Base-by-base conservation (phyloP, 345 rosid genomes). In the Brassica carinata region DNA sequence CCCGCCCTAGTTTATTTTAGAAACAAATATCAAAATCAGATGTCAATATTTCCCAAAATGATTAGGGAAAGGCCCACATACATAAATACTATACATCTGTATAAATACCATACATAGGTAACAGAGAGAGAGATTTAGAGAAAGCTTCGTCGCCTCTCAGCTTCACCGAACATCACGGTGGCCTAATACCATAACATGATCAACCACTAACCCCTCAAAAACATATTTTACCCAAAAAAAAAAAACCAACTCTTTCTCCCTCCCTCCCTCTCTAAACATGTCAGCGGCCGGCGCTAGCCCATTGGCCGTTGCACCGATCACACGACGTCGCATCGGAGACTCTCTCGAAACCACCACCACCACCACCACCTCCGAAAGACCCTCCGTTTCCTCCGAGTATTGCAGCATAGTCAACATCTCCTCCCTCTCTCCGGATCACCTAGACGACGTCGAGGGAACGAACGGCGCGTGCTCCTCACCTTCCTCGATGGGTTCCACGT, bases 261-360 rank as follows among this genome's bases (percentile, higher is more conserved):
- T n/a, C 68, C 11, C 64, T 66, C 29, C 34, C 68, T 62, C 53
- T 26, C 33, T 17, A 5, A 72, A 79, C 8, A 87, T 86, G 93
- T 79, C 96, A 79, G 79, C 92, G 77, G 90, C 88, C 70, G 89
- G 80, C 77, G 77, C 85, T 40, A 82, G 14, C 71, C 77, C 90
- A 29, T 59, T 89, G 77, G 83, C 69, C 86, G 85, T 77, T 45
- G 88, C 88, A 77, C 91, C 98, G n/a, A 77, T 64, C 34, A 85
- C 94, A 29, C 87, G 99, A 33, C 86, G 99, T 34, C 97, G 99
- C 11, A 87, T 90, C 64, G 85, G 86, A 11, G 87, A 85, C 74
- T 77, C 85, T 5, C 69, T 76, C 0, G 89, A 82, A 67, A 64
- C 69, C 53, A 23, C 26, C 26, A 64, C 69, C 53, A 64, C 69